Conservation (phyloP, 1,139 yeast species). For the Pichia kudriavzevii region DNA sequence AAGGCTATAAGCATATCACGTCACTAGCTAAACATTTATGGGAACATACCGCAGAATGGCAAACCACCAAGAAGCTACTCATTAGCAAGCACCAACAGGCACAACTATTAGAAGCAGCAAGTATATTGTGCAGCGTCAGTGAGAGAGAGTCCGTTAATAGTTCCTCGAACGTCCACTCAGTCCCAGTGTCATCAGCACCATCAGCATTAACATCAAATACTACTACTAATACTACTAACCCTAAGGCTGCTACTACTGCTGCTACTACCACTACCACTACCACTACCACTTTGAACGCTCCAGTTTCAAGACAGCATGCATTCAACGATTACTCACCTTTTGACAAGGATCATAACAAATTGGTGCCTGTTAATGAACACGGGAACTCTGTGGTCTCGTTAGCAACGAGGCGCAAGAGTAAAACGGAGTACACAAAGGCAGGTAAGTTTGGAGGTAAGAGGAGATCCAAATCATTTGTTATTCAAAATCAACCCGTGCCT, state of each 20-base stretch:
- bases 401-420: constrained; percentile 11
- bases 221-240: constrained; percentile 3
- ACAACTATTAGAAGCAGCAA: constrained; percentile 80
- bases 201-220: constrained; percentile 7
- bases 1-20: constrained; percentile 80
- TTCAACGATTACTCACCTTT: not conserved
- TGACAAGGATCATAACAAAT: constrained; percentile 1
- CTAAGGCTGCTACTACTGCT: not conserved
- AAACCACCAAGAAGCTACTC: constrained; percentile 67
- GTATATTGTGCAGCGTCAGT: constrained; percentile 76
- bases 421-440: constrained; percentile 10
- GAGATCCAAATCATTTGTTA: constrained; percentile 11
- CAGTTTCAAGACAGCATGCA: not conserved
- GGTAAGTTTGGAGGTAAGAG: constrained; percentile 15
- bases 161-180: not conserved
- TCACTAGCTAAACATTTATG: constrained; percentile 73
- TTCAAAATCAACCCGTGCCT: too few species aligned
- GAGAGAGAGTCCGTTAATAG: constrained; percentile 29
- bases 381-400: too few species aligned
- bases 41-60: constrained; percentile 93
- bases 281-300: not conserved
- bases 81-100: constrained; percentile 91
- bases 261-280: constrained; percentile 2
- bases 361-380: constrained; percentile 1
- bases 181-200: not conserved